Base-by-base conservation (phyloP, 2,329 filamentous ascomycete genomes). In the Ophiostoma piceae region DNA sequence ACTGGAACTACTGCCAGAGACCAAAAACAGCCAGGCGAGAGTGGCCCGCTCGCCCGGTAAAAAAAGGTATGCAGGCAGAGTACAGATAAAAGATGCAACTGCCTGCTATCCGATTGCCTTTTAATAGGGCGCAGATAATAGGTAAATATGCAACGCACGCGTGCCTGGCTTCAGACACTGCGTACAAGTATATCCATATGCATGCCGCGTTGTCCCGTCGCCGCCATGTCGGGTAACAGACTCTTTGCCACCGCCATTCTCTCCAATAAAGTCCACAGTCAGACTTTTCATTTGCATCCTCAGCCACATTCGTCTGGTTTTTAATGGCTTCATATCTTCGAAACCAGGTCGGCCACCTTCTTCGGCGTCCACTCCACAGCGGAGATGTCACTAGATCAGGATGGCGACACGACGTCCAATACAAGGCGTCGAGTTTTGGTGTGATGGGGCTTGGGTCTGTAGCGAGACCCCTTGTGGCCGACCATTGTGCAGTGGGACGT, bases 141-240 rank as follows among this genome's bases (percentile, higher is more conserved):
- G 9, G n/a, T 22, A 29, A 1, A 29, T 29, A 57, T 57, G 51
- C 51, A 57, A 26, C 51, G 51, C 51, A 57, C 3, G 51, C 8
- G 16, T 57, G 51, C 51, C 51, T 57, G 51, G 51, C 51, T 32
- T 35, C 57, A 32, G 6, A 7, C 57, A 26, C n/a, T 62, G 26
- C 26, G 11, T 60, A 26, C 19, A 57, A 11, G 51, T 29, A 62
- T 62, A 62, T 57, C 51, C 51, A 57, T 64, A 64, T 66, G 64
- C 64, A 66, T 12, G 64, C 39, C 64, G 64, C 35, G 64, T 43
- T 66, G 37, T 66, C 64, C 64, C 64, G 64, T 66, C 64, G 37
- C 64, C 64, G 16, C 22, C 39, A 43, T 64, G 29, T 64, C 16
- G 60, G 60, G 29, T 35, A n/a, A n/a, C 60, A 11, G 37, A 32